A percentile compares a stretch with the other conserved stretches of the same genome.
phyloP scores from a whole-genome alignment of 2,329 filamentous ascomycete species.

The Diaporthe australafricana region DNA sequence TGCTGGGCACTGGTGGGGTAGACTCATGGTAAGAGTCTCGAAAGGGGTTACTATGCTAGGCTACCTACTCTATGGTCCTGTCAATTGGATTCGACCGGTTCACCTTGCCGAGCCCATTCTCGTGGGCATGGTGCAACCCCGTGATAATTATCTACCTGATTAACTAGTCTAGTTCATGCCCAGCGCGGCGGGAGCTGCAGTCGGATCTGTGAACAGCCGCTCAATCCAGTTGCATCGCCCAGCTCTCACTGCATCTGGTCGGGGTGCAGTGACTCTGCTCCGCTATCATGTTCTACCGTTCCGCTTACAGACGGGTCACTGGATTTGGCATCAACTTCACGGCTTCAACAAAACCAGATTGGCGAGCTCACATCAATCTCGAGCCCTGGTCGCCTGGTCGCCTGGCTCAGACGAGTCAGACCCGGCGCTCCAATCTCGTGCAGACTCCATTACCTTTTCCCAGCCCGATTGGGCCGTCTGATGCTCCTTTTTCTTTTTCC shows the following conservation, averaged over 20 bases:
- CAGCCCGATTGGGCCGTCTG: not conserved
- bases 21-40: no score
- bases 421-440: not conserved
- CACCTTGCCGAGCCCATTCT: not conserved
- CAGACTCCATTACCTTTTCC: not conserved
- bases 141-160: not conserved
- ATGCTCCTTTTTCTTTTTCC: no score
- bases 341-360: no score
- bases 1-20: not conserved
- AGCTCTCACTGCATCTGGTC: conserved; percentile 6
- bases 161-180: not conserved
- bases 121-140: not conserved
- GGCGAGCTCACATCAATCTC: conserved; percentile 37
- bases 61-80: no score
- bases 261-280: not conserved
- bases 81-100: no score
- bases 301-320: no score
- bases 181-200: not conserved
- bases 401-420: not conserved
- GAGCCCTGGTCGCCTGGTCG: not conserved
- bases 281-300: no score
- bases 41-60: no score
- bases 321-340: no score
- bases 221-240: not conserved
- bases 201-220: not conserved